phyloP scores from a whole-genome alignment of 169 alveolate genomes.

The Plasmodium cynomolgi region DNA sequence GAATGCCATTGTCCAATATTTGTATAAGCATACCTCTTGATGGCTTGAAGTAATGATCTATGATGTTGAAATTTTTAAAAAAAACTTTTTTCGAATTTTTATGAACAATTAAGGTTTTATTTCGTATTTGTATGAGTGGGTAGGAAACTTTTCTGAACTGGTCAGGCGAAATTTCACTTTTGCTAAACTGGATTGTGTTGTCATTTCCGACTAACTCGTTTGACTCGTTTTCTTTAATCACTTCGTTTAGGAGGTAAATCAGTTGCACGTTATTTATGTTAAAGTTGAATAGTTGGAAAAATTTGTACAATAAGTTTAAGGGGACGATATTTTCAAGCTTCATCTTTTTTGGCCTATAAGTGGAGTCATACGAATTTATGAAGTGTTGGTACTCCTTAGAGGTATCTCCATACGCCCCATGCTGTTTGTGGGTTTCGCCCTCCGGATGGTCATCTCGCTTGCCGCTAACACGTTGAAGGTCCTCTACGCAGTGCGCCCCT shows the following conservation, averaged over 20 bases:
- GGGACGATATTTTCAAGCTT: slow-evolving; percentile 54
- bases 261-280: slow-evolving; percentile 64
- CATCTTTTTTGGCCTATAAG: slow-evolving; percentile 30
- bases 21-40: slow-evolving; percentile 63
- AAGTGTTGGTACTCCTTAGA: slow-evolving; percentile 23
- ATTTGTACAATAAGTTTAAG: slow-evolving; percentile 44
- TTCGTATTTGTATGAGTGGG: slow-evolving; percentile 67
- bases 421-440: not conserved
- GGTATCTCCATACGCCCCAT: not conserved
- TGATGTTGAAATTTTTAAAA: slow-evolving; percentile 45
- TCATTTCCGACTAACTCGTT: not conserved
- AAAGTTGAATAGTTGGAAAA: slow-evolving; percentile 58
- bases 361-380: slow-evolving; percentile 27
- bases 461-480: not conserved
- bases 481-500: not conserved
- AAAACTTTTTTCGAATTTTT: slow-evolving; percentile 51
- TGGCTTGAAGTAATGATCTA: slow-evolving; percentile 57
- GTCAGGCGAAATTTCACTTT: slow-evolving; percentile 7
- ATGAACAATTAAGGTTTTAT: slow-evolving; percentile 70
- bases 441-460: not conserved
- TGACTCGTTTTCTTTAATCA: slow-evolving; percentile 29
- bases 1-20: slow-evolving; percentile 10
- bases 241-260: slow-evolving; percentile 34
- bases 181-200: slow-evolving; percentile 4
- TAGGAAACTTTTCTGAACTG: slow-evolving; percentile 47